Conservation (phyloP, 2,329 filamentous ascomycete genomes). For the Fusarium albosuccineum region DNA sequence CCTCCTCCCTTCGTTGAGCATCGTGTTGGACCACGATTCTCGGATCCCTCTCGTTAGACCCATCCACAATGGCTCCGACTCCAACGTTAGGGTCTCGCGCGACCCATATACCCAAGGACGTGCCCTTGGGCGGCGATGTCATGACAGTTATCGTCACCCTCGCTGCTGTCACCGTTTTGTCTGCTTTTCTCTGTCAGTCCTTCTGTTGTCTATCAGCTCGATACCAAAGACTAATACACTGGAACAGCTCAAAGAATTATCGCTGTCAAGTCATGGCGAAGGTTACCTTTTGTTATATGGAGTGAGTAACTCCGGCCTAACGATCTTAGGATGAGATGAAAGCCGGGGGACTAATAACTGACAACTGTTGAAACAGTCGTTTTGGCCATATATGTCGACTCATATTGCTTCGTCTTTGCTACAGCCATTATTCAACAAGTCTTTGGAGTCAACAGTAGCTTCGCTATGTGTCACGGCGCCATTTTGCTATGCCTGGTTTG, state of each 20-base stretch:
- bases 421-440: slow-evolving; percentile 69
- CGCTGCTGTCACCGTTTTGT: slow-evolving; percentile 51
- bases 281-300: slow-evolving; percentile 59
- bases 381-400: slow-evolving; percentile 70
- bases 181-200: slow-evolving; percentile 53
- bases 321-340: background rate
- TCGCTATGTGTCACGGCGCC: slow-evolving; percentile 66
- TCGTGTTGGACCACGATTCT: background rate
- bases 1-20: background rate
- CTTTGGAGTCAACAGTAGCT: slow-evolving; percentile 66
- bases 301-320: slow-evolving; percentile 49
- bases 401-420: slow-evolving; percentile 70
- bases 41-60: background rate
- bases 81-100: slow-evolving; percentile 16
- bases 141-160: slow-evolving; percentile 54
- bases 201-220: background rate
- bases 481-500: slow-evolving; percentile 72
- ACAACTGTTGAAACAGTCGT: slow-evolving; percentile 60
- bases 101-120: slow-evolving; percentile 28
- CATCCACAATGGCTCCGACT: slow-evolving; percentile 26
- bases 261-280: slow-evolving; percentile 55
- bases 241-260: slow-evolving; percentile 53
- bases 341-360: background rate
- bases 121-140: slow-evolving; percentile 52
- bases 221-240: slow-evolving; percentile 13